Percentiles rank a stretch among this genome's conserved stretches.
These are phyloP conservation scores for Tylopilus sp. DNA, from an alignment of 768 basidiomycete species.

Conservation along the genomic window DNA sequence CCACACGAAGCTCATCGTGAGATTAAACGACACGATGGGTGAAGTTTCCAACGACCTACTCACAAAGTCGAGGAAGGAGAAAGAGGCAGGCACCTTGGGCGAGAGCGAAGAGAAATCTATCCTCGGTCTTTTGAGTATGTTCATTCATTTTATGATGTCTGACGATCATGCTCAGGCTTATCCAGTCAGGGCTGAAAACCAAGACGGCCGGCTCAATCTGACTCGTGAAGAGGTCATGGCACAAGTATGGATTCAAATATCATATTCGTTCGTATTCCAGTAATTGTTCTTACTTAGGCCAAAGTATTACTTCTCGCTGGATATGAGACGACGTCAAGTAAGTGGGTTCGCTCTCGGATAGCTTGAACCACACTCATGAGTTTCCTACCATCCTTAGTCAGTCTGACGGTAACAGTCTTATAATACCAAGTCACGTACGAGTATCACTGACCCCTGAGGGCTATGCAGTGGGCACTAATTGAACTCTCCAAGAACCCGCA, in stretches of 20 bases:
- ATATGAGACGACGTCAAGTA: constrained; percentile 41
- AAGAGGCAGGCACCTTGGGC: constrained; percentile 25
- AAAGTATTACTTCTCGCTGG: constrained; percentile 38
- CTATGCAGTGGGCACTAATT: constrained; percentile 47
- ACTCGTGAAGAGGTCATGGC: constrained; percentile 40
- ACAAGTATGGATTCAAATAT: constrained; percentile 20
- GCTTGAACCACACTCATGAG: not conserved
- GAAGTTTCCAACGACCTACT: constrained; percentile 35
- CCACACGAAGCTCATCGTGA: constrained; percentile 20
- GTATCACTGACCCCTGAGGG: not conserved
- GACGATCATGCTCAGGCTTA: not conserved
- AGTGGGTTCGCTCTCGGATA: not conserved
- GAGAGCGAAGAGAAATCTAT: constrained; percentile 35
- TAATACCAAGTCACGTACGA: not conserved
- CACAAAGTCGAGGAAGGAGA: constrained; percentile 31
- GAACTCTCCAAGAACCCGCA: constrained; percentile 46
- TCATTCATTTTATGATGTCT: not conserved
- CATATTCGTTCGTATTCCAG: not conserved
- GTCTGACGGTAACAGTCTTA: constrained; percentile 7
- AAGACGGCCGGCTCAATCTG: constrained; percentile 29
- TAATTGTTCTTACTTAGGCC: constrained; percentile 18
- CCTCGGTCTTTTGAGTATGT: constrained; percentile 36
- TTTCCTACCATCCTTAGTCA: not conserved
- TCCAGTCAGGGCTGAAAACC: constrained; percentile 37
- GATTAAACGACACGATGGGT: constrained; percentile 29